phyloP scores from a whole-genome alignment of 2,329 filamentous ascomycete species.

The Ophiosphaerella herpotricha region DNA sequence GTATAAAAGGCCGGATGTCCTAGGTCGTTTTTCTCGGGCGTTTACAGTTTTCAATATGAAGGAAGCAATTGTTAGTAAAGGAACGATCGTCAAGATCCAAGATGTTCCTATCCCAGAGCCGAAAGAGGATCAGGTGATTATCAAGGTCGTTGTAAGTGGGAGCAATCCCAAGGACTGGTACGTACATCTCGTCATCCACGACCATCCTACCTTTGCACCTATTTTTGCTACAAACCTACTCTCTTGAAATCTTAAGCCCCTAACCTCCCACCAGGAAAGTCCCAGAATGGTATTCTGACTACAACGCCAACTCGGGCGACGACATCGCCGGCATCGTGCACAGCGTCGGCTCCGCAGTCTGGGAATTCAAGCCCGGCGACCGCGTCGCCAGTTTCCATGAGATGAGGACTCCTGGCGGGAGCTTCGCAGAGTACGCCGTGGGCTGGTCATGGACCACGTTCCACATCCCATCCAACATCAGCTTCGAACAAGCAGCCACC shows the following conservation, averaged over 20 bases:
- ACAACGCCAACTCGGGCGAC: constrained; percentile 55
- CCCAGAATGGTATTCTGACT: constrained; percentile 16
- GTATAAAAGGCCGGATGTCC: too few species aligned
- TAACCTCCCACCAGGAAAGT: constrained; percentile 28
- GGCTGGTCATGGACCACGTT: constrained; percentile 62
- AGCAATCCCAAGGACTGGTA: constrained; percentile 57
- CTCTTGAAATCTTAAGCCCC: background rate
- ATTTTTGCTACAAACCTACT: too few species aligned
- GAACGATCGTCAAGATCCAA: constrained; percentile 44
- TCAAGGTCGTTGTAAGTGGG: constrained; percentile 47
- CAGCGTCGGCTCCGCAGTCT: constrained; percentile 59
- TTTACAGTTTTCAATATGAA: constrained; percentile 40
- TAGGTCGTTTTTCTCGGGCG: too few species aligned
- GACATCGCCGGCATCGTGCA: constrained; percentile 62
- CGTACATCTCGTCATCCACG: background rate
- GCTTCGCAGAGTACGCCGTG: constrained; percentile 66
- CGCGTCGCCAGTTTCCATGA: constrained; percentile 62
- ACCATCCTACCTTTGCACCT: too few species aligned
- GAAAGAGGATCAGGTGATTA: constrained; percentile 42
- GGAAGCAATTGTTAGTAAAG: constrained; percentile 45
- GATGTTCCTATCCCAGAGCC: constrained; percentile 41
- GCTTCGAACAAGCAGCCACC: constrained; percentile 57
- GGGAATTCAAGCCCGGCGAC: constrained; percentile 62
- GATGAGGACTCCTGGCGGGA: constrained; percentile 58
- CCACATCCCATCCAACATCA: constrained; percentile 54